These are phyloP conservation scores for Trichophyton mentagrophytes DNA, from an alignment of 2,329 filamentous ascomycete genomes.

Conservation along the genomic window DNA sequence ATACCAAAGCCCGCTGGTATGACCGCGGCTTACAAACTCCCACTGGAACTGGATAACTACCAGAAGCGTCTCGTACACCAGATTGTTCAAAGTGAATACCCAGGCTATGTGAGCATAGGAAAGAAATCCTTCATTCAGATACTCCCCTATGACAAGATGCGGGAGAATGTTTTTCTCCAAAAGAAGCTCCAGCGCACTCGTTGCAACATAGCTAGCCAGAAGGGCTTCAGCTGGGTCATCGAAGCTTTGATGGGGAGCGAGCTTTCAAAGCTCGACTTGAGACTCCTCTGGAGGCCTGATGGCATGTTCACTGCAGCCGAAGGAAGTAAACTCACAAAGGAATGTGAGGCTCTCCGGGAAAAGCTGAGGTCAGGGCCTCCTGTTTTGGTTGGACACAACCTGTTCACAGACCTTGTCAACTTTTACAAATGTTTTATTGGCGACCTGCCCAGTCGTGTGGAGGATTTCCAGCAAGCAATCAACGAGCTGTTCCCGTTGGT, in stretches of 20 bases:
- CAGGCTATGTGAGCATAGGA: slow-evolving; percentile 27
- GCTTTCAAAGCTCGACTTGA: slow-evolving; percentile 24
- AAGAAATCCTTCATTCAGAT: slow-evolving; percentile 31
- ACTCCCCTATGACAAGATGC: slow-evolving; percentile 24
- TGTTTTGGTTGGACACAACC: slow-evolving; percentile 50
- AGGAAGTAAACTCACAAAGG: slow-evolving; percentile 15
- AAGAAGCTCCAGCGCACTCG: slow-evolving; percentile 19
- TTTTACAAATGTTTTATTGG: slow-evolving; percentile 49
- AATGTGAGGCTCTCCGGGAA: slow-evolving; percentile 19
- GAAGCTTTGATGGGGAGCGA: slow-evolving; percentile 35
- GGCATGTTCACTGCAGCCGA: slow-evolving; percentile 8
- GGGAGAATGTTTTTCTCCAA: slow-evolving; percentile 23
- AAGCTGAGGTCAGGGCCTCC: slow-evolving; percentile 36
- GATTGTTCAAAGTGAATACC: slow-evolving; percentile 49
- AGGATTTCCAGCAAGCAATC: slow-evolving; percentile 40
- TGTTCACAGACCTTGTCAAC: slow-evolving; percentile 51
- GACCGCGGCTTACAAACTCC: slow-evolving; percentile 16
- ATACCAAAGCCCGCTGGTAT: slow-evolving; percentile 25
- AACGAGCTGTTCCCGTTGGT: slow-evolving; percentile 45
- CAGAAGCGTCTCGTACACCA: slow-evolving; percentile 56
- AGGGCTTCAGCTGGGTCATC: slow-evolving; percentile 36
- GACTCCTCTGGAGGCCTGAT: slow-evolving; percentile 19
- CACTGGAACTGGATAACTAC: slow-evolving; percentile 39
- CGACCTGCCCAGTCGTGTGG: slow-evolving; percentile 41
- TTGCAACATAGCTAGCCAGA: slow-evolving; percentile 23